phyloP scores from a whole-genome alignment of 345 rosid species.

The Sisymbrium altissimum region DNA sequence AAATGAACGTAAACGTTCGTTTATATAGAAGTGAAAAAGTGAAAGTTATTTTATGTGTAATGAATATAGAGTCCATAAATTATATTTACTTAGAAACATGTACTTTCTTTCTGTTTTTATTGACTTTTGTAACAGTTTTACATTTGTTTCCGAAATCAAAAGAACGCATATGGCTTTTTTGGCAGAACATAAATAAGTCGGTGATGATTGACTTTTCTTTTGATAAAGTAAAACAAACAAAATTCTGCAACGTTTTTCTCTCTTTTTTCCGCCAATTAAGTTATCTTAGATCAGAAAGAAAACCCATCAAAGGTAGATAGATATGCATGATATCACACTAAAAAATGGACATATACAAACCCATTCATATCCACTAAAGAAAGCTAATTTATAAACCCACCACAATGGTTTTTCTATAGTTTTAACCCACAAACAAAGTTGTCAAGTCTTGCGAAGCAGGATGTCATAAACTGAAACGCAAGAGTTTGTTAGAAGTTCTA shows the following conservation, averaged over 20 bases:
- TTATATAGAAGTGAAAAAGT: no score
- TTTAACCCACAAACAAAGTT: no score
- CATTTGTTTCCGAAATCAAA: background rate
- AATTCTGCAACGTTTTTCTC: background rate
- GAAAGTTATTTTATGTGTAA: no score
- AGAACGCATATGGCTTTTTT: background rate
- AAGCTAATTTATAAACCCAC: background rate
- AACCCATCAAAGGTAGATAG: background rate
- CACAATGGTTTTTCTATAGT: no score
- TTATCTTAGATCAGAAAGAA: background rate
- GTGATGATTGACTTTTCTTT: background rate
- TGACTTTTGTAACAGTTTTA: no score
- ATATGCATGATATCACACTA: background rate
- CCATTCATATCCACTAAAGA: background rate
- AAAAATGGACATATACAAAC: background rate
- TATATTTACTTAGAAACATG: no score
- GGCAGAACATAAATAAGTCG: background rate
- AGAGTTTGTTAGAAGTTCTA: no score
- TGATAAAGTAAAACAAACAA: background rate
- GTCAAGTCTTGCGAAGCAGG: no score
- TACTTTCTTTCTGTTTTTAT: no score
- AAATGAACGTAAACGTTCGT: no score
- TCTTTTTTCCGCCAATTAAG: background rate
- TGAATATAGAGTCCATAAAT: no score
- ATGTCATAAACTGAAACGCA: no score